Base-by-base conservation (phyloP, 192 early-diverging fungal genomes). In the Chytriomyces confervae region DNA sequence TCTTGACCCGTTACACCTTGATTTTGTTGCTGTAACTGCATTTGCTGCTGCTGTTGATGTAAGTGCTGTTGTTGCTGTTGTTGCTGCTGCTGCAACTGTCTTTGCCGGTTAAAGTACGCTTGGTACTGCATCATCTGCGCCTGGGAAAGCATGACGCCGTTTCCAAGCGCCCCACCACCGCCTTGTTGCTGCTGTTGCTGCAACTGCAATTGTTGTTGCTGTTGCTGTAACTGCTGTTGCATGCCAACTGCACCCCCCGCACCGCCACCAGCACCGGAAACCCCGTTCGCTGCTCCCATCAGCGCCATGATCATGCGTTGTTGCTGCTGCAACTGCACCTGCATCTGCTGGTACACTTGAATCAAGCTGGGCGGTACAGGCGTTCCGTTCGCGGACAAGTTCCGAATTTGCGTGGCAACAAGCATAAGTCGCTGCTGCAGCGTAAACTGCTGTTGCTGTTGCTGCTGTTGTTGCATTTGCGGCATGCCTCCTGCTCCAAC, bases 381-480 rank as follows among this genome's bases (percentile, higher is more conserved):
- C 36, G 36, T 36, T 36, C 36, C 36, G 36, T 36, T 36, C 36
- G 36, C 36, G 36, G 36, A 36, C 36, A 36, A 36, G 2, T 36
- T 36, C 2, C 36, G 36, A 36, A 36, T 36, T 36, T 36, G 36
- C 57, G 63, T 49, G 7, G 49, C 63, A 6, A 66, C n/a, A 3
- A 50, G 74, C 8, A 76, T 16, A 16, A 46, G 74, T 13, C 66
- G 74, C 48, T 76, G 74, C 10, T 49, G 57, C 23, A 66, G 48
- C 43, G 50, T 13, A 49, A 62, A 66, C 43, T 76, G 62, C 63
- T 76, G 53, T 57, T 57, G 53, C 2, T 57, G 53, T 4, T 57
- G 53, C 13, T n/a, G 53, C 53, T 57, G 53, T 3, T n/a, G 74
- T 66, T 76, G 74, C 74, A 66, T 66, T 44, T 66, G 63, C 2